Evolutionary conservation across 2,329 filamentous ascomycete genomes (phyloP), one percentile per base, ranked within the genome.

Genomic region (Colletotrichum costaricense): DNA sequence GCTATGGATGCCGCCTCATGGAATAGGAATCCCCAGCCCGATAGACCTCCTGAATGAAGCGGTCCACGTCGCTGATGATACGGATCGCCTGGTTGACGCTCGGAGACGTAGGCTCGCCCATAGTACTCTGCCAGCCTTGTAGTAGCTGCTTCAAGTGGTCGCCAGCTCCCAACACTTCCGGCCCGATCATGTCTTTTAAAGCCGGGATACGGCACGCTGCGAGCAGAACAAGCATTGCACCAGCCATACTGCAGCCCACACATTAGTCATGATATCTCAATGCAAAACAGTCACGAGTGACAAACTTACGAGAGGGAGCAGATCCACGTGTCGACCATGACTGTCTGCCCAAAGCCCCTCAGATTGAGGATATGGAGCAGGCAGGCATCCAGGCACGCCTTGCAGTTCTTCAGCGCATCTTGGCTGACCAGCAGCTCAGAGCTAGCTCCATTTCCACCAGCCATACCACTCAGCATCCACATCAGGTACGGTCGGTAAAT

Each of bases 271-370:
- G 8, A 63, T 16, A 1, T 16, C n/a, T 22, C 4, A 6, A 59
- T 58, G 4, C n/a, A 54, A 12, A 56, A 63, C 38, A 0, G 1
- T 5, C 9, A 46, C 0, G 9, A 19, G 8, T 3, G 14, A 4
- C 3, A 1, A 1, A 81, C 85, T 77, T 79, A 88, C 86, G 86
- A 88, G 0, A 89, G 75, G 0, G 86, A 87, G 58, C 87, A 89
- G 26, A 89, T 88, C 87, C 87, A 89, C 0, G 86, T 88, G 75
- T 89, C 87, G 1, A 89, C 83, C 42, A 89, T 77, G 0, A 89
- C 82, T 0, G 87, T 89, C 60, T 89, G 87, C 0, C 84, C 80
- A 67, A 87, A 88, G 0, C 84, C 84, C 26, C 84, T 76, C 4
- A 89, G 74, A 52, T 88, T 87, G 54, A 87, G 77, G 0, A 88